These are phyloP conservation scores for Nelumbo lutea DNA, from an alignment of 164 flowering plant genomes.

Conservation along the genomic window DNA sequence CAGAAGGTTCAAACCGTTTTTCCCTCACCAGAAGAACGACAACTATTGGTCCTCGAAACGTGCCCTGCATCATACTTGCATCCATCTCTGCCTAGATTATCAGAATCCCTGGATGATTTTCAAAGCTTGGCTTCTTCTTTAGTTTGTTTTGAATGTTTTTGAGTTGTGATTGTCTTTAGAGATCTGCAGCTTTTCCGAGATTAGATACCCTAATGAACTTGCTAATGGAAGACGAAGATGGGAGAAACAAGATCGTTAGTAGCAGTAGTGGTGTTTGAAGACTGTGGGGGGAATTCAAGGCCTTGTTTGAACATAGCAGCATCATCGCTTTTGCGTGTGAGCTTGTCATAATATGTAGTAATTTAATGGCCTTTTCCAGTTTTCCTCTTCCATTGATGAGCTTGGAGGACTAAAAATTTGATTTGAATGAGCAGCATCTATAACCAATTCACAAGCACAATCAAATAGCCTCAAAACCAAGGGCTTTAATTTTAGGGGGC, in stretches of 20 bases:
- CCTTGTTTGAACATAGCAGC: constrained; percentile 97
- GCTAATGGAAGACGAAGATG: constrained; percentile 55
- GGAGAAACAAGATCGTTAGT: constrained; percentile 20
- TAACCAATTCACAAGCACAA: too few species aligned
- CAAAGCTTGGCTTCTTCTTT: constrained; percentile 32
- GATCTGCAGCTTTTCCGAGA: constrained; percentile 33
- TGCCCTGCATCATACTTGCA: neutral
- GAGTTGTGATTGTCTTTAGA: constrained; percentile 49
- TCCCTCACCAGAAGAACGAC: constrained; percentile 3
- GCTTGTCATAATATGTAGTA: constrained; percentile 87
- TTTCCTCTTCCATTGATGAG: constrained; percentile 71
- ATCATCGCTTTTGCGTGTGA: constrained; percentile 79
- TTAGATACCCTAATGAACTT: constrained; percentile 73
- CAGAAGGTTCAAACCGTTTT: too few species aligned
- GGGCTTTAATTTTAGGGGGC: too few species aligned
- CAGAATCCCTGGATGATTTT: constrained; percentile 33
- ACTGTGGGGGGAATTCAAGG: constrained; percentile 59
- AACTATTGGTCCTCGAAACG: constrained; percentile 6
- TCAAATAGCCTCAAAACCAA: too few species aligned
- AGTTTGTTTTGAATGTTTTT: constrained; percentile 66
- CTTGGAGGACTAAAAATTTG: too few species aligned
- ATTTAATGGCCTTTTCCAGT: constrained; percentile 23
- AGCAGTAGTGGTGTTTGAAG: constrained; percentile 14
- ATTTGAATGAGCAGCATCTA: too few species aligned
- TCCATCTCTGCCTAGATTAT: constrained; percentile 8